Conservation (phyloP, 2,329 filamentous ascomycete species). For the Drechslerella dactyloides region DNA sequence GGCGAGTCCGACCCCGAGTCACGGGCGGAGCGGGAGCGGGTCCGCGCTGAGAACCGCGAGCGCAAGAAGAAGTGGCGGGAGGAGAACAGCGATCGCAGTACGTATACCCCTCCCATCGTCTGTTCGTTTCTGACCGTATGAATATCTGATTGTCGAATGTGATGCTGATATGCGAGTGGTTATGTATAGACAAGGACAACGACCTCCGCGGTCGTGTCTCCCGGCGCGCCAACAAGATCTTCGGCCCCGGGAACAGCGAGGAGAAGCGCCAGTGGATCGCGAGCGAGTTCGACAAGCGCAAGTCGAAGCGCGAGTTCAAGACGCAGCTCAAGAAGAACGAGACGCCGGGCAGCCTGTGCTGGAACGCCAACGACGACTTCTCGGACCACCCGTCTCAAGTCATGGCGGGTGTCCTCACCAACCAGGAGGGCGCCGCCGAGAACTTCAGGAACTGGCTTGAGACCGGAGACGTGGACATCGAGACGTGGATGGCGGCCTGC, state of each 20-base stretch:
- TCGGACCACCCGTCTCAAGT: slow-evolving; percentile 38
- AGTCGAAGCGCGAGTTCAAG: slow-evolving; percentile 55
- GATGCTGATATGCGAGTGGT: background rate
- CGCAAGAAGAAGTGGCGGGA: slow-evolving; percentile 56
- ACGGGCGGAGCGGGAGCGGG: slow-evolving; percentile 54
- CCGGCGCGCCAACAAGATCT: slow-evolving; percentile 55
- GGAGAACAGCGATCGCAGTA: slow-evolving; percentile 56
- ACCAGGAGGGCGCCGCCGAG: slow-evolving; percentile 39
- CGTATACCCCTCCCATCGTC: slow-evolving; percentile 4
- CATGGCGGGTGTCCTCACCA: slow-evolving; percentile 32
- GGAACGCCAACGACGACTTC: slow-evolving; percentile 42
- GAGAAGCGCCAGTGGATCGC: slow-evolving; percentile 55
- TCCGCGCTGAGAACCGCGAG: slow-evolving; percentile 55
- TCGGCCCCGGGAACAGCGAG: slow-evolving; percentile 45
- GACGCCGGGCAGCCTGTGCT: slow-evolving; percentile 27
- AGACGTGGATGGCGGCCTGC: slow-evolving; percentile 41
- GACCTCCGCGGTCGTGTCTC: slow-evolving; percentile 56
- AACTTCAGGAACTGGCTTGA: slow-evolving; percentile 36
- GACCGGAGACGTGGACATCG: slow-evolving; percentile 38
- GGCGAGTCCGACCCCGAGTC: slow-evolving; percentile 35
- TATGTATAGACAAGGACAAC: slow-evolving; percentile 55
- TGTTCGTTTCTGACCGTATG: too few relatives aligned
- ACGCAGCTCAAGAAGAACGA: slow-evolving; percentile 52
- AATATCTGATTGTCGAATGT: slow-evolving; percentile 10
- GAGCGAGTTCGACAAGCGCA: slow-evolving; percentile 55